Evolutionary conservation across 352 stramenopile genomes (phyloP).

Genomic region (Phytophthora pluvialis): DNA sequence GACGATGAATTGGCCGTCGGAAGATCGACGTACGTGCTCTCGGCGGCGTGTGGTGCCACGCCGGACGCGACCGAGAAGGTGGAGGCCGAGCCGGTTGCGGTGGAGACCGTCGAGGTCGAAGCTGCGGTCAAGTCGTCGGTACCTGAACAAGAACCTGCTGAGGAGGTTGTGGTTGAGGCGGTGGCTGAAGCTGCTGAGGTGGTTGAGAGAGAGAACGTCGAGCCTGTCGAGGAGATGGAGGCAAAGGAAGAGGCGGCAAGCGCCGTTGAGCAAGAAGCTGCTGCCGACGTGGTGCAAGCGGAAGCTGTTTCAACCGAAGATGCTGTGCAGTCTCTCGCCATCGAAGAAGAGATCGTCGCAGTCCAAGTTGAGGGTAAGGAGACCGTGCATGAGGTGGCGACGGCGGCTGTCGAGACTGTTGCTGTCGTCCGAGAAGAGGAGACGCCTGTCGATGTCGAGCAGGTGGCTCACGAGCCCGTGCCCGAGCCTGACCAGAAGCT

Average conservation of each 20-base stretch:
- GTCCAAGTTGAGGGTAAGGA: not conserved
- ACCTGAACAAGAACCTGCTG: too few species aligned
- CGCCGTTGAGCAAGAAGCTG: not conserved
- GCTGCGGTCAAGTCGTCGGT: too few species aligned
- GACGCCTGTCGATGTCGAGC: not conserved
- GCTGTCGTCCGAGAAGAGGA: constrained; percentile 11
- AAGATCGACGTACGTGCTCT: constrained; percentile 26
- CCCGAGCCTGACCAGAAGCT: constrained; percentile 9
- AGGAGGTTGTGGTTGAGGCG: not conserved
- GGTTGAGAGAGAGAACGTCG: not conserved
- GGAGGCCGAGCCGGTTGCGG: not conserved
- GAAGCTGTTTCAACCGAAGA: not conserved
- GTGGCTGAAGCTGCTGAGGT: not conserved
- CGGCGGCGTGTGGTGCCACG: constrained; percentile 10
- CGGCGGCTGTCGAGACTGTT: constrained; percentile 12
- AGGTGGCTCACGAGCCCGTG: constrained; percentile 1
- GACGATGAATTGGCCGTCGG: constrained; percentile 32
- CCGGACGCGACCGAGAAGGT: not conserved
- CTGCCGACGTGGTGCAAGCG: not conserved
- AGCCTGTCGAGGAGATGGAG: not conserved
- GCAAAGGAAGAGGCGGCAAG: not conserved
- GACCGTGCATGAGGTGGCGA: constrained; percentile 3
- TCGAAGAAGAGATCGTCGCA: not conserved
- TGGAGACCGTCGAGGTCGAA: not conserved
- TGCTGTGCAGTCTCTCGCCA: not conserved